phyloP scores from a whole-genome alignment of 345 rosid genomes.

The Cardamine resedifolia region DNA sequence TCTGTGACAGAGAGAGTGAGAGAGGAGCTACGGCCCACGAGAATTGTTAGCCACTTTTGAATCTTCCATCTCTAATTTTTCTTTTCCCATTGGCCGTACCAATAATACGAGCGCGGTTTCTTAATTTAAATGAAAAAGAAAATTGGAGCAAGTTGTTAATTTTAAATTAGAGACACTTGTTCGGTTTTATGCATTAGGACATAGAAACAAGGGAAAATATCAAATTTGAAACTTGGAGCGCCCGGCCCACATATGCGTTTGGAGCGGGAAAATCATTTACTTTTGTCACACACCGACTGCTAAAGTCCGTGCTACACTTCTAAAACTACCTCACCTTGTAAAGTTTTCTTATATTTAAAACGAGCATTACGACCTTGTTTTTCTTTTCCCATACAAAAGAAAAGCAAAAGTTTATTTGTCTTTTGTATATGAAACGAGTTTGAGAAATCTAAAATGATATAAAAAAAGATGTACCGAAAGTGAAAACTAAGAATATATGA shows the following conservation, averaged over 20 bases:
- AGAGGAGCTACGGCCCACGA: slow-evolving; percentile 24
- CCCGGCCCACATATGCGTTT: slow-evolving; percentile 16
- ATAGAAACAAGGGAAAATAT: background rate
- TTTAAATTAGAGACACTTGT: background rate
- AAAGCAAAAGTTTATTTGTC: background rate
- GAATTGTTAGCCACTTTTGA: slow-evolving; percentile 30
- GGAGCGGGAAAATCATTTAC: slow-evolving; percentile 40
- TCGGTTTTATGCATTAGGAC: slow-evolving; percentile 20
- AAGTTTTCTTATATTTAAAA: slow-evolving; percentile 9
- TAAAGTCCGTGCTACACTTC: slow-evolving; percentile 16
- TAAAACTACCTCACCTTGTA: background rate
- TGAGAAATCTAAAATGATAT: background rate
- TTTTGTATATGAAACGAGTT: background rate
- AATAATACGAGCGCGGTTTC: background rate
- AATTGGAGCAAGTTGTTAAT: background rate
- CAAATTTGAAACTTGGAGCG: slow-evolving; percentile 28
- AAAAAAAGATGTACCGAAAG: background rate
- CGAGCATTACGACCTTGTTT: background rate
- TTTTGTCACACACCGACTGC: slow-evolving; percentile 31
- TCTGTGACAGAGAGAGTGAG: slow-evolving; percentile 2
- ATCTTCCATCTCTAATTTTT: slow-evolving; percentile 18
- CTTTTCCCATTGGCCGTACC: background rate
- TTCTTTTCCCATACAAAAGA: background rate
- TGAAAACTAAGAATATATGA: background rate
- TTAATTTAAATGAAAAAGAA: background rate